These are phyloP conservation scores for Amyloporia xantha DNA, from an alignment of 768 basidiomycete genomes.

Conservation along the genomic window DNA sequence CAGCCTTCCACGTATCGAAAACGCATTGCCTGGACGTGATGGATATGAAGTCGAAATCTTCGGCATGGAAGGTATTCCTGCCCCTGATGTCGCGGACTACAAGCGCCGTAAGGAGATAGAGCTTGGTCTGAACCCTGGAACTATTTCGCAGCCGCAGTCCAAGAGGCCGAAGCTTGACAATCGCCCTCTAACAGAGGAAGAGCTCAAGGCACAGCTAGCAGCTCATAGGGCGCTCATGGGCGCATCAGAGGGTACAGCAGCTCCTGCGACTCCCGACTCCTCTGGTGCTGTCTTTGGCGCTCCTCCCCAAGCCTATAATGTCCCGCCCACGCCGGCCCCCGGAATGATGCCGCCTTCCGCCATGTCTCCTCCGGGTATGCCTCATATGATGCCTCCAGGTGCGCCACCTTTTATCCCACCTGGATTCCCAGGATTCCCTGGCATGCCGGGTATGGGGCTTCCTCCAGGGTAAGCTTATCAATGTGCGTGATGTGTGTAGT, in stretches of 20 bases:
- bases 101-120: slow-evolving; percentile 94
- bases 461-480: slow-evolving; percentile 5
- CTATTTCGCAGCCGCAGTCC: slow-evolving; percentile 72
- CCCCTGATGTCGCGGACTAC: slow-evolving; percentile 91
- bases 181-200: slow-evolving; percentile 69
- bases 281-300: slow-evolving; percentile 66
- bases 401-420: slow-evolving; percentile 33
- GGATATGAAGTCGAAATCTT: slow-evolving; percentile 99
- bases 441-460: slow-evolving; percentile 37
- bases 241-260: slow-evolving; percentile 29
- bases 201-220: slow-evolving; percentile 77
- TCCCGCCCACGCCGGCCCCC: slow-evolving; percentile 30
- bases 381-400: slow-evolving; percentile 23
- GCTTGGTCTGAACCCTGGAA: slow-evolving; percentile 75
- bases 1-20: slow-evolving; percentile 86
- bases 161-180: slow-evolving; percentile 83
- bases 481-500: not conserved
- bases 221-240: slow-evolving; percentile 94
- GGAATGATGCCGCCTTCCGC: slow-evolving; percentile 31
- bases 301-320: slow-evolving; percentile 63
- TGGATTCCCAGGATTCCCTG: slow-evolving; percentile 37
- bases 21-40: slow-evolving; percentile 92
- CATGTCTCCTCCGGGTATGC: slow-evolving; percentile 38
- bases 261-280: slow-evolving; percentile 34
- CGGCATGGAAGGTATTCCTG: slow-evolving; percentile 98